Evolutionary conservation across 345 rosid genomes (phyloP).

Genomic region (Ricinus communis): DNA sequence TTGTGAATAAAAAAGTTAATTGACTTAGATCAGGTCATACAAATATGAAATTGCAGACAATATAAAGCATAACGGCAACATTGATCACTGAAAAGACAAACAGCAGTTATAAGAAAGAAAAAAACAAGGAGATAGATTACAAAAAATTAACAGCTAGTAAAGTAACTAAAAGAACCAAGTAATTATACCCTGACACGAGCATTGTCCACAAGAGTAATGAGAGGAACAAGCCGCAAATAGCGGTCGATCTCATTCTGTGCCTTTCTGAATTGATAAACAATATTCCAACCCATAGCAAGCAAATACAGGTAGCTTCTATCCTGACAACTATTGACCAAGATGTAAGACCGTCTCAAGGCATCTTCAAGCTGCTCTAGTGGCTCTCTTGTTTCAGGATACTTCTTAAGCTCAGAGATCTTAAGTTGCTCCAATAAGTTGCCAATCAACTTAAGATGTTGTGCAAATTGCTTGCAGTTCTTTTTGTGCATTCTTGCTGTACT

Average conservation of each 20-base stretch:
- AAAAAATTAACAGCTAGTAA: not conserved
- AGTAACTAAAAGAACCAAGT: not conserved
- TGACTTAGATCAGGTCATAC: not conserved
- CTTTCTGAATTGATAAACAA: conserved; percentile 92
- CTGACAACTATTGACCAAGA: conserved; percentile 83
- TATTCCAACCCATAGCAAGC: conserved; percentile 99
- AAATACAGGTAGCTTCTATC: conserved; percentile 90
- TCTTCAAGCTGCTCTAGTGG: conserved; percentile 97
- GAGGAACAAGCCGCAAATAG: conserved; percentile 85
- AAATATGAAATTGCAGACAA: not conserved
- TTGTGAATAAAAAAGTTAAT: conserved; percentile 9
- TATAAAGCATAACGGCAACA: not conserved
- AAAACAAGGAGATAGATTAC: not conserved
- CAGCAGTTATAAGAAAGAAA: not conserved
- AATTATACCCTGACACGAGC: conserved; percentile 84
- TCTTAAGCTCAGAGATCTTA: conserved; percentile 89
- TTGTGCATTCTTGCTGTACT: conserved; percentile 91
- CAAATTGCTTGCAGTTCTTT: conserved; percentile 93
- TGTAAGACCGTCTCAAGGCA: conserved; percentile 76
- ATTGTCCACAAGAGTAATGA: conserved; percentile 91
- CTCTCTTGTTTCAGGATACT: conserved; percentile 92
- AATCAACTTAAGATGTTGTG: conserved; percentile 86
- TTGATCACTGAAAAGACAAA: not conserved
- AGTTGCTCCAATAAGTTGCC: conserved; percentile 87
- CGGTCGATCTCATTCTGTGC: conserved; percentile 95